Conservation (phyloP, 1,284 basidiomycete genomes). For the Marasmius tenuissimus region DNA sequence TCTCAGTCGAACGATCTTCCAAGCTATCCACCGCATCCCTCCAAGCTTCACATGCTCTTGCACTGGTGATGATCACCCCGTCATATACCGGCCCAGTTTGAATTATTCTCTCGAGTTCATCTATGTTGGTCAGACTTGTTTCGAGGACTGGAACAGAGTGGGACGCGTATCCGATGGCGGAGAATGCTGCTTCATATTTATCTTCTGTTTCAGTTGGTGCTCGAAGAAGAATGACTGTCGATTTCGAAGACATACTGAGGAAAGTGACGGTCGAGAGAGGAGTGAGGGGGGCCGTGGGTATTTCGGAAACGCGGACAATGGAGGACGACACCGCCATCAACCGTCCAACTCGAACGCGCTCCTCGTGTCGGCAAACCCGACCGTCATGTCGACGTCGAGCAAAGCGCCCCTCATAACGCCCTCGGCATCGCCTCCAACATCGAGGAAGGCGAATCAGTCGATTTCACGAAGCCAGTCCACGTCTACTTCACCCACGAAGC, state of each 20-base stretch:
- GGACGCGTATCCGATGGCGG: conserved; percentile 42
- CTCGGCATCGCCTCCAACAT: conserved; percentile 27
- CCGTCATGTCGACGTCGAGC: neutral
- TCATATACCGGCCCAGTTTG: conserved; percentile 32
- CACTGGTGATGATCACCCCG: conserved; percentile 75
- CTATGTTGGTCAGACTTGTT: conserved; percentile 52
- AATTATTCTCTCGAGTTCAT: conserved; percentile 45
- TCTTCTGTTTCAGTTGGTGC: conserved; percentile 47
- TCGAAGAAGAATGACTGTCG: conserved; percentile 54
- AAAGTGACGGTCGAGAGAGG: neutral
- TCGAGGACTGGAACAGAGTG: conserved; percentile 67
- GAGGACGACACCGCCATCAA: no score
- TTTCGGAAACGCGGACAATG: neutral
- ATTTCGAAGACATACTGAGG: neutral
- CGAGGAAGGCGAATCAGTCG: conserved; percentile 29
- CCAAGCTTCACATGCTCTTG: conserved; percentile 71
- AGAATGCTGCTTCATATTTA: conserved; percentile 50
- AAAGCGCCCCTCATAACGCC: conserved; percentile 10
- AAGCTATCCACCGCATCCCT: conserved; percentile 34
- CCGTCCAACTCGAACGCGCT: no score
- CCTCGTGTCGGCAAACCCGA: no score
- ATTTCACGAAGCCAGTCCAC: conserved; percentile 22
- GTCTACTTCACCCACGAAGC: conserved; percentile 4
- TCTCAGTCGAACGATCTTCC: neutral
- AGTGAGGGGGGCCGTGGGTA: neutral